Evolutionary conservation across 257 asterid species (phyloP), one percentile per base, ranked within the genome.

Genomic region (Solanum pinnatisectum): DNA sequence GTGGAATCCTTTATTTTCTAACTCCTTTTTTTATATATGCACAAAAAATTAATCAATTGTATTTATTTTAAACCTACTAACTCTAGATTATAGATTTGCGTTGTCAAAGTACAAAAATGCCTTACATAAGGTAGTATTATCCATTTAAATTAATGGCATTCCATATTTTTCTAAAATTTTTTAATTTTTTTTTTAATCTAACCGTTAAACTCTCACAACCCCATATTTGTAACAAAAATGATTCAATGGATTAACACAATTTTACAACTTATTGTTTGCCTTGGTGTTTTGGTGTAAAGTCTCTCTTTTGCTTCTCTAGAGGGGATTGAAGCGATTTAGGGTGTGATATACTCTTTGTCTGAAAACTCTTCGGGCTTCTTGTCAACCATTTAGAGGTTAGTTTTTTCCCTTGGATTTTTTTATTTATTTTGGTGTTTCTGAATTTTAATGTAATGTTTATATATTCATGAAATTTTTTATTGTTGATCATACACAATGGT

Each of bases 121-220:
- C 59, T 5, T 77, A 3, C 60, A 77, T 23, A 15, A 46, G 84
- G 2, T 23, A 5, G 32, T 33, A 65, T 63, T 81, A 22, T 25
- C 87, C 87, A 44, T 72, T 71, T 86, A n/a, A 83, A 88, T 83
- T 52, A 44, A 88, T 87, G 92, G 89, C 82, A 10, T 83, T 86
- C 88, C 91, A 81, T 83, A 9, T 88, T 86, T 49, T 83, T 89
- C 87, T 87, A 86, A 36, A n/a, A n/a, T n/a, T n/a, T n/a, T n/a
- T n/a, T n/a, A n/a, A n/a, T n/a, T n/a, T n/a, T n/a, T n/a, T n/a
- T n/a, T 33, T 76, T 16, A 85, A 30, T 56, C 33, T 59, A 56
- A n/a, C 70, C 72, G 59, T 32, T 20, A 65, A 36, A 42, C 15
- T 82, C 74, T 81, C 70, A 79, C 49, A 52, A 27, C 36, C 85